Conservation (phyloP, 306 rosid genomes). For the Calophaca sinica region DNA sequence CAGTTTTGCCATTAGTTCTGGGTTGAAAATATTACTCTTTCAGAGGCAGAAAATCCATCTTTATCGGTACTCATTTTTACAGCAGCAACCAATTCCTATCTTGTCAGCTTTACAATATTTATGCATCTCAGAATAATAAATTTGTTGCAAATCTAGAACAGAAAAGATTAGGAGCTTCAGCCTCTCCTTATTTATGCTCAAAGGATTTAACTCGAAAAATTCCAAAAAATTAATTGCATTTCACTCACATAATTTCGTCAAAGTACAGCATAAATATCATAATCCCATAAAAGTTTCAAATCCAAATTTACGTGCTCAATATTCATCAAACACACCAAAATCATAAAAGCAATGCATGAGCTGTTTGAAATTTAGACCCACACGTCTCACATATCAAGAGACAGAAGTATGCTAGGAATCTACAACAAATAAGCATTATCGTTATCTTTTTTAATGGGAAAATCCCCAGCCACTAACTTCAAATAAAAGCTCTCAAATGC, state of each 20-base stretch:
- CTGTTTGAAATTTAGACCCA: slow-evolving; percentile 13
- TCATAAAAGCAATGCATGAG: not conserved
- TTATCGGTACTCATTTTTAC: not conserved
- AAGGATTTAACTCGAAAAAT: not conserved
- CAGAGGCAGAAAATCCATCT: not conserved
- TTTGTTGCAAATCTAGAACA: not conserved
- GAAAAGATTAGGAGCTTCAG: not conserved
- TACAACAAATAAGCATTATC: not conserved
- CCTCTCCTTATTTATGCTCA: not conserved
- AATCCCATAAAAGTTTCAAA: not conserved
- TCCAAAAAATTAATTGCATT: not conserved
- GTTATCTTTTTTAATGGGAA: not conserved
- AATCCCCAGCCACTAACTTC: not conserved
- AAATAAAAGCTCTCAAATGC: not conserved
- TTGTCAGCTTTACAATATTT: not conserved
- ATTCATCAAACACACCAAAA: not conserved
- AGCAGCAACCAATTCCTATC: not conserved
- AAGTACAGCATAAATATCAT: not conserved
- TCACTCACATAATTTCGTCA: not conserved
- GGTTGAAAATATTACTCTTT: not conserved
- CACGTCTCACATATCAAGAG: not conserved
- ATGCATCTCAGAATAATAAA: not conserved
- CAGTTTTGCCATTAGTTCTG: not conserved
- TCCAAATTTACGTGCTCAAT: not conserved
- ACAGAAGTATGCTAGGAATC: not conserved